phyloP scores from a whole-genome alignment of 225 moss, liverwort and hornwort species.

The Thuidium tamariscinum region DNA sequence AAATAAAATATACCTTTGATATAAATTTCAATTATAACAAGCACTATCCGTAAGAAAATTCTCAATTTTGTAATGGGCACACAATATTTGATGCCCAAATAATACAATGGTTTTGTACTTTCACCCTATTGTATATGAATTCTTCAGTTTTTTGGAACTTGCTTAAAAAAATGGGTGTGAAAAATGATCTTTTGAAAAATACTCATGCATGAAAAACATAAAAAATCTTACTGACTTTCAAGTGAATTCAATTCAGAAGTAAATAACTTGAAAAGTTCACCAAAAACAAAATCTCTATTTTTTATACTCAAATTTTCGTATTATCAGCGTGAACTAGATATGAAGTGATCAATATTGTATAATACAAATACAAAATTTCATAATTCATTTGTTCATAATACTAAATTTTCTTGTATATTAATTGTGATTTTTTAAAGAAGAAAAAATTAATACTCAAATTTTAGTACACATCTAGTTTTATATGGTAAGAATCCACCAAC shows the following conservation, averaged over 20 bases:
- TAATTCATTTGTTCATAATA: not conserved
- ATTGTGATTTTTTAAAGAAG: not conserved
- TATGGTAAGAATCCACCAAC: not conserved
- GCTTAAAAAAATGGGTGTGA: accelerated
- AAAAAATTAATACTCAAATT: not conserved
- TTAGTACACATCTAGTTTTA: not conserved
- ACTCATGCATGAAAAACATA: accelerated
- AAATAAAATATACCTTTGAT: accelerated
- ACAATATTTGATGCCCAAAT: accelerated
- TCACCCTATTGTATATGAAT: not conserved
- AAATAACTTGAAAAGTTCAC: not conserved
- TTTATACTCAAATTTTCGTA: not conserved
- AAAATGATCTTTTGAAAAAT: no score
- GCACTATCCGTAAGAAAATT: accelerated
- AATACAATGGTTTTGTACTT: not conserved
- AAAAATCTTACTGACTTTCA: not conserved
- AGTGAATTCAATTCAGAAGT: not conserved
- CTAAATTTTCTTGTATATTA: not conserved
- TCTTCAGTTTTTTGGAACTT: not conserved
- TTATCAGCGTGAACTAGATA: accelerated
- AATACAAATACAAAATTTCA: not conserved
- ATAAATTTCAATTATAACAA: not conserved
- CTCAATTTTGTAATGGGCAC: not conserved
- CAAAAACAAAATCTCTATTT: not conserved
- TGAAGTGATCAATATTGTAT: accelerated